These are phyloP conservation scores for Zygosaccharomyces bisporus DNA, from an alignment of 805 yeast genomes.

Conservation along the genomic window DNA sequence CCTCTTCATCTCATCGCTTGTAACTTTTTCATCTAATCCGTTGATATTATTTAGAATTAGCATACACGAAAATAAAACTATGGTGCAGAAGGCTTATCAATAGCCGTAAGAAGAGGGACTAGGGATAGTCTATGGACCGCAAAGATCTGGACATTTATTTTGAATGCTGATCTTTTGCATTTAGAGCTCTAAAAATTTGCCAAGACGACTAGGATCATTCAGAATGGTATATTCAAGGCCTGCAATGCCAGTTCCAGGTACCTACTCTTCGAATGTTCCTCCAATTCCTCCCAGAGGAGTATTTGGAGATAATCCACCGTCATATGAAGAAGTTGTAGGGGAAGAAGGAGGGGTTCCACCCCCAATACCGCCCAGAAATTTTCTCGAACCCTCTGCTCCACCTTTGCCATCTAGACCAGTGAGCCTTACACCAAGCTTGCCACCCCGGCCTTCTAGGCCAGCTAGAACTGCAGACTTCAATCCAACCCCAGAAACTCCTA, in stretches of 20 bases:
- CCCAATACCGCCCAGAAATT: constrained; percentile 15
- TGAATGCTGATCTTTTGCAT: background rate
- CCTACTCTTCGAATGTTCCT: constrained; percentile 21
- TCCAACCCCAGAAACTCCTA: constrained; percentile 2
- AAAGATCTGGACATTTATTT: background rate
- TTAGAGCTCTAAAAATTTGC: background rate
- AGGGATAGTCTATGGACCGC: background rate
- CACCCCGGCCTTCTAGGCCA: background rate
- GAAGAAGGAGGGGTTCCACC: constrained; percentile 8
- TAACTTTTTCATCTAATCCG: constrained; percentile 2
- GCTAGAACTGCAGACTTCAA: background rate
- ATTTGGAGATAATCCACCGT: constrained; percentile 14
- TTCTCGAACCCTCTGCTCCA: constrained; percentile 1
- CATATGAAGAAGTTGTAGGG: constrained; percentile 14
- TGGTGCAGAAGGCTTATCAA: too few relatives aligned
- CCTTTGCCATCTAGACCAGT: constrained; percentile 8
- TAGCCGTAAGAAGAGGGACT: too few relatives aligned
- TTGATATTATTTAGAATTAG: too few relatives aligned
- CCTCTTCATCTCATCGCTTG: background rate
- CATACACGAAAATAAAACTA: too few relatives aligned
- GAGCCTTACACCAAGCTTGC: background rate
- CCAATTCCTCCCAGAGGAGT: constrained; percentile 27
- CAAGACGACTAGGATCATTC: background rate
- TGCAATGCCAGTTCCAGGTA: constrained; percentile 31
- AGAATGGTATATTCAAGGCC: constrained; percentile 23